Conservation (phyloP, 768 basidiomycete species). For the Leucosporidium yakuticum region DNA sequence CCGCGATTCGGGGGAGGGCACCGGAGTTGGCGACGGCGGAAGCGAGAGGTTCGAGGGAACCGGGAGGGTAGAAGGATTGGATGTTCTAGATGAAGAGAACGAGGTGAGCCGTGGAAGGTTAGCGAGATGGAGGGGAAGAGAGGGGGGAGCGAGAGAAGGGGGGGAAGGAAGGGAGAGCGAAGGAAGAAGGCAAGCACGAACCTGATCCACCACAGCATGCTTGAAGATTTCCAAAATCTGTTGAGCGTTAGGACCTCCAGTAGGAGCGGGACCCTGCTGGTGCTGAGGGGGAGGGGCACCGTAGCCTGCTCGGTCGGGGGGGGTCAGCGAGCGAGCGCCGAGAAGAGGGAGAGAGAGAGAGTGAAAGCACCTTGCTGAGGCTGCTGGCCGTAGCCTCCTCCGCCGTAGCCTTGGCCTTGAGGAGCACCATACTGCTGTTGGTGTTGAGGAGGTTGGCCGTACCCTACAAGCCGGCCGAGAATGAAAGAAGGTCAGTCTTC, state of each 20-base stretch:
- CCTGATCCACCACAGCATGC: constrained; percentile 28
- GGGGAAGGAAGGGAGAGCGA: background rate
- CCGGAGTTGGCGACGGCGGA: constrained; percentile 43
- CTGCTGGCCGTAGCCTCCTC: background rate
- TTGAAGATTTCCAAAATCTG: constrained; percentile 14
- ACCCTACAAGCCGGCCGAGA: too few species aligned
- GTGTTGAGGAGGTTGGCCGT: constrained; percentile 4
- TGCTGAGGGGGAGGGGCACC: background rate
- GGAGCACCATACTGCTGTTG: too few species aligned
- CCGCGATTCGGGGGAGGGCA: constrained; percentile 43
- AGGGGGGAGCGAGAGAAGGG: background rate
- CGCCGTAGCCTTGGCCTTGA: too few species aligned
- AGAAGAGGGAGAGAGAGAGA: too few species aligned
- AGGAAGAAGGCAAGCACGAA: background rate
- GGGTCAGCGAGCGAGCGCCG: too few species aligned
- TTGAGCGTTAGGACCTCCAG: constrained; percentile 10
- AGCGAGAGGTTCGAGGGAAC: constrained; percentile 44
- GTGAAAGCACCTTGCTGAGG: too few species aligned
- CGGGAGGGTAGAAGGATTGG: constrained; percentile 47
- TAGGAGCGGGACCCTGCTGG: background rate
- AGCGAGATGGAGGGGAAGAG: background rate
- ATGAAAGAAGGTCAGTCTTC: too few species aligned
- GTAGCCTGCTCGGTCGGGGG: too few species aligned
- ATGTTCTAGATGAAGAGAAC: constrained; percentile 43
- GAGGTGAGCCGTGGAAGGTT: background rate